Base-by-base conservation (phyloP, 2,329 filamentous ascomycete genomes). In the Scedosporium boydii region DNA sequence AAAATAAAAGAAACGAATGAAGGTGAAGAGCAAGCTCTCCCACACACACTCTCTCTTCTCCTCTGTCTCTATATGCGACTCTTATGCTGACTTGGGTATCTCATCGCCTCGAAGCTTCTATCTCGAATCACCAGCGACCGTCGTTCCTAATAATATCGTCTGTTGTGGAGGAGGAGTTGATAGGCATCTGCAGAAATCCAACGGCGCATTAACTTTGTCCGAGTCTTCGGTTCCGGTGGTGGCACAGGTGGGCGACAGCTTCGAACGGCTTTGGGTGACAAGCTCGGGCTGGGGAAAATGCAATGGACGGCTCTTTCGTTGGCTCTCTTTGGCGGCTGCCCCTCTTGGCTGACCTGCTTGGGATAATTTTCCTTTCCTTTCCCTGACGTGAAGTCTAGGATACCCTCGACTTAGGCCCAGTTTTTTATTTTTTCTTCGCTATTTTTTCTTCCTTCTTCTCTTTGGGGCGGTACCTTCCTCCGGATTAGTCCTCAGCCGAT, bases 11-110 rank as follows among this genome's bases (percentile, higher is more conserved):
- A 59, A 48, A 57, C 34, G 23, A 60, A 61, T 26, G 51, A 23
- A 55, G 51, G 51, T 38, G 55, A 63, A 63, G 60, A 63, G 38
- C 58, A 59, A 59, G 57, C 58, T 42, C 58, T 59, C 58, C n/a
- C 38, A 34, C 29, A 3, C 38, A 9, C 29, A 1, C 29, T 34
- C 29, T 58, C 42, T 42, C 7, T 59, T 59, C 42, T 29, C 23
- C 53, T 29, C 38, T 57, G 53, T 57, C 38, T n/a, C 53, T 55
- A 23, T 55, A 55, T 14, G 51, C 51, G 51, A 55, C 23, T n/a
- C 53, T 27, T 23, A 55, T 55, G 21, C 23, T 55, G 51, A 55
- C 51, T 6, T 18, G 51, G 23, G 51, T 23, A 55, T 55, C 51
- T 55, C 51, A 55, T 55, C 21, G 51, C 51, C 23, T 27, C 44